Percentiles rank a stretch among this genome's conserved stretches.
Conservation (phyloP, 768 basidiomycete genomes). For the Trametes coccinea region DNA sequence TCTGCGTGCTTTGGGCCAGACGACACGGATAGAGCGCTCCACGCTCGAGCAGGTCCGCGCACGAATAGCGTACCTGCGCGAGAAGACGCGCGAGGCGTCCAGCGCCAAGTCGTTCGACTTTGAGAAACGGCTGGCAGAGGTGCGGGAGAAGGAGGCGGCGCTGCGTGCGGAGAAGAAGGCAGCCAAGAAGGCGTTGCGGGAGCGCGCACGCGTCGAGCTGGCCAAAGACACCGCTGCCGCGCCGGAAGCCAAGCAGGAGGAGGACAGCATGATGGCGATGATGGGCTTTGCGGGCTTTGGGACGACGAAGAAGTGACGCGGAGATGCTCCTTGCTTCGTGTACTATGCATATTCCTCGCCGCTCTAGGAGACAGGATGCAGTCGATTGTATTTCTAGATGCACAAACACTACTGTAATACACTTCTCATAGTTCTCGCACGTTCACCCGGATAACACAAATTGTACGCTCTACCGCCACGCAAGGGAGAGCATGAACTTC, state of each 20-base stretch:
- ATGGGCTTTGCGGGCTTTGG: constrained; percentile 96
- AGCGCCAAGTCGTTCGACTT: constrained; percentile 93
- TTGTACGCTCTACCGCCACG: constrained; percentile 43
- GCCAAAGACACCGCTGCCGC: constrained; percentile 44
- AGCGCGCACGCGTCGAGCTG: constrained; percentile 67
- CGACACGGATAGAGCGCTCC: constrained; percentile 86
- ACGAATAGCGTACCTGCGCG: constrained; percentile 84
- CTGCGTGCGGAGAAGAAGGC: constrained; percentile 74
- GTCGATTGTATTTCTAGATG: constrained; percentile 31
- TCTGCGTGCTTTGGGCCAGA: constrained; percentile 91
- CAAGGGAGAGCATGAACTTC: constrained; percentile 73
- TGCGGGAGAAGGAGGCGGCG: constrained; percentile 70
- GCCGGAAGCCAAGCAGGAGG: constrained; percentile 40
- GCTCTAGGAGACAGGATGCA: constrained; percentile 24
- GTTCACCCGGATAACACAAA: constrained; percentile 7
- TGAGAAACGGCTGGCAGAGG: constrained; percentile 81
- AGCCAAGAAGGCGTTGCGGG: constrained; percentile 76
- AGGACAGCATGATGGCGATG: constrained; percentile 70
- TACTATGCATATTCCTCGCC: not conserved
- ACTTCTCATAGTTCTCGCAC: constrained; percentile 18
- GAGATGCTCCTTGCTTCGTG: not conserved
- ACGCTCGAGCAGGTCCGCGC: constrained; percentile 91
- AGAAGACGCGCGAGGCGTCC: constrained; percentile 81
- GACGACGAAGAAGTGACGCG: constrained; percentile 69
- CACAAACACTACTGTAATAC: constrained; percentile 35